Conservation (phyloP, 805 yeast genomes). For the Metschnikowia proteae region DNA sequence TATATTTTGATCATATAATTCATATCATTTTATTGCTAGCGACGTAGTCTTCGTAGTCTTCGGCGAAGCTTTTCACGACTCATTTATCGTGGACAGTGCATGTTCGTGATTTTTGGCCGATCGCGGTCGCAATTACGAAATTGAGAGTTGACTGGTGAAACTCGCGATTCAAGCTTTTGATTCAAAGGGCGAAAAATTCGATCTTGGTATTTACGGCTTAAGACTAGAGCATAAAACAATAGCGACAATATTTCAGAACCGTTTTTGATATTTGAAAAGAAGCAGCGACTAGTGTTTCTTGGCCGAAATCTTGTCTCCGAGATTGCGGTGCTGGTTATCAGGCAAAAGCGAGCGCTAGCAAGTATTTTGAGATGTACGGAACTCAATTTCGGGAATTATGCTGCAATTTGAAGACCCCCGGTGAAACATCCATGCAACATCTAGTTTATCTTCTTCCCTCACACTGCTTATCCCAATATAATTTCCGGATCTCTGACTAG, state of each 20-base stretch:
- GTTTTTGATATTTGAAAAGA: background rate
- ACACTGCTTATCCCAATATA: background rate
- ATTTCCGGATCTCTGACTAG: background rate
- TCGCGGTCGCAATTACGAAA: too few relatives aligned
- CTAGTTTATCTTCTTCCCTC: background rate
- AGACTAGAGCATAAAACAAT: too few relatives aligned
- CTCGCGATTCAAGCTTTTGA: too few relatives aligned
- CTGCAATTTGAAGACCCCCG: constrained; percentile 1
- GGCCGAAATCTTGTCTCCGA: background rate
- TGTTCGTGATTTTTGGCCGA: background rate
- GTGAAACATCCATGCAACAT: constrained; percentile 1
- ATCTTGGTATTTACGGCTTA: too few relatives aligned
- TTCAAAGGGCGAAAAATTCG: too few relatives aligned
- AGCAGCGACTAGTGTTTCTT: background rate
- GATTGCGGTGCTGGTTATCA: background rate
- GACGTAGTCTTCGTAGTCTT: background rate
- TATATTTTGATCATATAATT: background rate
- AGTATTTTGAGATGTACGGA: constrained; percentile 4
- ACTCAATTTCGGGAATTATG: constrained; percentile 3
- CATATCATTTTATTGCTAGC: background rate
- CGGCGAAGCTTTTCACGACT: too few relatives aligned
- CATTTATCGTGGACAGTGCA: background rate
- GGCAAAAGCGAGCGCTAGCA: constrained; percentile 4
- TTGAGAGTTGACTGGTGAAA: too few relatives aligned
- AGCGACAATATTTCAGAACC: too few relatives aligned